Base-by-base conservation (phyloP, 2,329 filamentous ascomycete species). In the Paecilomyces sp. region DNA sequence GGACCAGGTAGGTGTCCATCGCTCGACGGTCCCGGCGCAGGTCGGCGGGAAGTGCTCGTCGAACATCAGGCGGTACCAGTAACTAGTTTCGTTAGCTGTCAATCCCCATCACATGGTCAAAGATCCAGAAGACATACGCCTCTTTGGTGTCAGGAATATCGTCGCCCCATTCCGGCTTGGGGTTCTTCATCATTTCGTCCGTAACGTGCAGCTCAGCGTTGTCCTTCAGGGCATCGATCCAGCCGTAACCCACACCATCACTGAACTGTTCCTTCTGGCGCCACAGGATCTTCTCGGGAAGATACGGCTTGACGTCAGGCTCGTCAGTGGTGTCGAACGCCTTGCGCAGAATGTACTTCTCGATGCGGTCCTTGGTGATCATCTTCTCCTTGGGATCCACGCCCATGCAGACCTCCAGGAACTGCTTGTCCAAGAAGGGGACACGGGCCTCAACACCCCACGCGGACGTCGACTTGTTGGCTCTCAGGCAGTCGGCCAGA, bases 201-300 rank as follows among this genome's bases (percentile, higher is more conserved):
- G 90, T 96, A 59, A 99, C 89, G 60, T 94, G 86, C 65, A 87
- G 76, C 79, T 95, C 92, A 34, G 94, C 94, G 71, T 89, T 90
- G 78, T 97, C 94, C 84, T 97, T 97, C 70, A 99, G 86, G 6
- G 88, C 90, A 72, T 99, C 94, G 73, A 99, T 99, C 94, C 94
- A 99, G 64, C 94, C 92, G 80, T 99, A 99, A 60, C 94, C 94
- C 60, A 99, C 94, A 74, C 94, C 95, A 71, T 99, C 95, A 61
- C 89, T 95, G 82, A 99, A 99, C 80, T 99, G 94, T 81, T 99
- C 94, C 86, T 99, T 99, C 79, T 99, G 95, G 74, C 95, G 85
- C 90, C 91, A 99, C 59, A 99, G 87, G 68, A 99, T 99, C 75
- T 92, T 87, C 18, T 96, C 88, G 7, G 95, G 94, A n/a, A 99